Base-by-base conservation (phyloP, 768 basidiomycete species). In the Terana coerulea region DNA sequence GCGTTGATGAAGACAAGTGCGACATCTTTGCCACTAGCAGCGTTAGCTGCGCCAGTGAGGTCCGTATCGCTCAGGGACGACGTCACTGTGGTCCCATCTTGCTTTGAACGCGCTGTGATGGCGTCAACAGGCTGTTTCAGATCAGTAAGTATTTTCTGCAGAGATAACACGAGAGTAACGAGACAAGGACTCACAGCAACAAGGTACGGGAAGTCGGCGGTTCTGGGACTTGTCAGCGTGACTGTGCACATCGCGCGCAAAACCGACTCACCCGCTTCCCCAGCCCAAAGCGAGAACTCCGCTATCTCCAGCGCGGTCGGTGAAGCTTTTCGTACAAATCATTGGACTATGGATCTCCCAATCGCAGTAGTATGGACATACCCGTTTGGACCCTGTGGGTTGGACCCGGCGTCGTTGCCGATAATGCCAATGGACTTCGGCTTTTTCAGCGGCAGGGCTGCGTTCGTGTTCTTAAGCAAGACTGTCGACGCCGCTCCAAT, bases 271-370 rank as follows among this genome's bases (percentile, higher is more conserved):
- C 62, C 66, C 72, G 12, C 63, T 64, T 2, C 72, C 73, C 73
- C 73, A 75, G 60, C 83, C 83, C 70, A 83, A 74, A 0, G 75
- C 84, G 3, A 87, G 71, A n/a, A 83, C 78, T 4, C 83, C 83
- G 54, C 75, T 73, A 50, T 81, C 69, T n/a, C 82, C 78, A 25
- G 75, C 76, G 22, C 80, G 73, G 56, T 85, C 84, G 2, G 69
- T 54, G 49, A 73, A 77, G 12, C 64, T 46, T 11, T n/a, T n/a
- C n/a, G n/a, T n/a, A n/a, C n/a, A n/a, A n/a, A n/a, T n/a, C n/a
- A n/a, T n/a, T n/a, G n/a, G n/a, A n/a, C n/a, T n/a, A n/a, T n/a
- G n/a, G n/a, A n/a, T n/a, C n/a, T n/a, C n/a, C n/a, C n/a, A n/a
- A n/a, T n/a, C n/a, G n/a, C n/a, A n/a, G n/a, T 9, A 14, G 5